Conservation (phyloP, 2,329 filamentous ascomycete species). For the Paracorniculantispora psalliotae region DNA sequence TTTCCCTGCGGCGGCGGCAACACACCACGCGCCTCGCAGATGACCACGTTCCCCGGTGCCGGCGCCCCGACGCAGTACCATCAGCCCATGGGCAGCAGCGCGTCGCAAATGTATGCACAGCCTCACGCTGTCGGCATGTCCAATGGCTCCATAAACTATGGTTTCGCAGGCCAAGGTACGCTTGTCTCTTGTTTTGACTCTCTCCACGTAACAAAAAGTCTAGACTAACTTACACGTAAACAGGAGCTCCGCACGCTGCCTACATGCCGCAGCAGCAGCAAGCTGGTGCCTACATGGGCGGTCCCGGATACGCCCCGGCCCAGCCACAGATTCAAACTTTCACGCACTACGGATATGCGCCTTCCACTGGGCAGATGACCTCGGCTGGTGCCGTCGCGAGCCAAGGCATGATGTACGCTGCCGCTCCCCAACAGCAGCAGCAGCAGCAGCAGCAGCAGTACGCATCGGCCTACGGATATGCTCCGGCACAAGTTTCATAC, state of each 20-base stretch:
- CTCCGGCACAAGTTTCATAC: not conserved
- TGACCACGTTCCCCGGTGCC: not conserved
- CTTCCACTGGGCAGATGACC: not conserved
- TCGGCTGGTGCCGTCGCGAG: not conserved
- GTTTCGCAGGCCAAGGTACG: not conserved
- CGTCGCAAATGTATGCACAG: not conserved
- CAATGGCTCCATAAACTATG: not conserved
- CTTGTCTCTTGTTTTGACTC: not conserved
- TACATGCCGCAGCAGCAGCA: not conserved
- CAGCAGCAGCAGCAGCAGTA: not conserved
- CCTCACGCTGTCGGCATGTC: not conserved
- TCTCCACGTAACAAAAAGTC: not conserved
- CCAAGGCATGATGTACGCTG: not conserved
- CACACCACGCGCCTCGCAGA: constrained; percentile 6
- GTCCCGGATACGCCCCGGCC: not conserved
- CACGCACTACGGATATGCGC: not conserved
- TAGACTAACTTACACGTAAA: not conserved
- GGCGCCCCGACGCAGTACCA: not conserved
- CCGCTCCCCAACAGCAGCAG: not conserved
- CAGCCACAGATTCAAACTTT: not conserved
- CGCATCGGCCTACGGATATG: not conserved
- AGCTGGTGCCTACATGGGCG: not conserved
- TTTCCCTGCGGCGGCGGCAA: not conserved
- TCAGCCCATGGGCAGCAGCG: not conserved
- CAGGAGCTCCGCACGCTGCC: not conserved